Percentiles rank a stretch among this genome's conserved stretches.
phyloP scores from a whole-genome alignment of 371 early-diverging fungal genomes.

The Basidiobolus meristosporus region DNA sequence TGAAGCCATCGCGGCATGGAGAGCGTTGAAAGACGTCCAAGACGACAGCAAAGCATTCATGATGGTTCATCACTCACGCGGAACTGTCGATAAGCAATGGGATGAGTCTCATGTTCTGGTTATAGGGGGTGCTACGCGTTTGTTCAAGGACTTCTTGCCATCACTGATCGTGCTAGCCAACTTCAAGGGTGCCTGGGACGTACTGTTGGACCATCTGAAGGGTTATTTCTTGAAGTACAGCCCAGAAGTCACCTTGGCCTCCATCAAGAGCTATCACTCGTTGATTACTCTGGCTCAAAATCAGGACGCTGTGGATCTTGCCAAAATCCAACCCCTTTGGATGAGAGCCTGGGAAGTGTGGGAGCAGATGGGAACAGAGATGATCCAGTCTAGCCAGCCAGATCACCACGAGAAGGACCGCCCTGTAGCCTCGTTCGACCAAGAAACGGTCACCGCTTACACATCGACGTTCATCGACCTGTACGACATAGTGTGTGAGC shows the following conservation, averaged over 20 bases:
- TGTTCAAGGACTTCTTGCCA: constrained; percentile 45
- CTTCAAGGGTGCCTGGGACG: constrained; percentile 37
- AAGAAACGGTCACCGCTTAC: constrained; percentile 4
- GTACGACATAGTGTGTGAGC: background rate
- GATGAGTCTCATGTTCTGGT: constrained; percentile 85
- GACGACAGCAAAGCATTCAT: constrained; percentile 10
- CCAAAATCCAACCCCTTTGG: constrained; percentile 27
- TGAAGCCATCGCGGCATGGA: background rate
- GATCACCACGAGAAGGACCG: too few relatives aligned
- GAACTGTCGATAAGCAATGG: constrained; percentile 78
- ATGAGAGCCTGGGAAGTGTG: constrained; percentile 54
- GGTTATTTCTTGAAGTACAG: constrained; percentile 45
- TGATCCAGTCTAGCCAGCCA: too few relatives aligned
- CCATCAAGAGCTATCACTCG: constrained; percentile 40
- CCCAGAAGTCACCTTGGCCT: constrained; percentile 58
- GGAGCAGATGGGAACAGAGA: constrained; percentile 51
- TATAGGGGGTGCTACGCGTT: constrained; percentile 46
- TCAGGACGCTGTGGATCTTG: constrained; percentile 10
- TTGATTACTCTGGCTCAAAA: constrained; percentile 29
- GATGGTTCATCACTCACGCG: constrained; percentile 43
- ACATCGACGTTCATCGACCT: constrained; percentile 12
- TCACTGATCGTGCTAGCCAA: constrained; percentile 30
- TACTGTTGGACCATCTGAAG: constrained; percentile 53
- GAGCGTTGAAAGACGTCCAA: constrained; percentile 13
- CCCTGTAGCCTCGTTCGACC: constrained; percentile 2